Evolutionary conservation across 768 basidiomycete genomes (phyloP).

Genomic region (Sarcodon aspratus): DNA sequence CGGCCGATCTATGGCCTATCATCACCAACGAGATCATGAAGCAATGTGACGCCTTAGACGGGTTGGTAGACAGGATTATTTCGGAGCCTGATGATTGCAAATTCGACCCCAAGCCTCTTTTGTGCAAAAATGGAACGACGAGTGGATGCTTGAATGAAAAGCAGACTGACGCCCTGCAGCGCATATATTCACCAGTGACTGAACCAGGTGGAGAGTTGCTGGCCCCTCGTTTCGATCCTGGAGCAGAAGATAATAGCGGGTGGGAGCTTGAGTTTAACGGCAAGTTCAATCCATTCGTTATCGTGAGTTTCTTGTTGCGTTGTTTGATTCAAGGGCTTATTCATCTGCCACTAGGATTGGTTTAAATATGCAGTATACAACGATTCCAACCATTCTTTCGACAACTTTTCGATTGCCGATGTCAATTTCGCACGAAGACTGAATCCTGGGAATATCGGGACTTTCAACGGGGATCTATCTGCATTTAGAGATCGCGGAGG

Average conservation of each 20-base stretch:
- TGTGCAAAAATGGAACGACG: not conserved
- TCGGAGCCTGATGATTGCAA: not conserved
- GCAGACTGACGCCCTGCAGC: not conserved
- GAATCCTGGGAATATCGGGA: not conserved
- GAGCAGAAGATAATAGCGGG: not conserved
- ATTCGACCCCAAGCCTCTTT: not conserved
- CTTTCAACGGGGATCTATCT: not conserved
- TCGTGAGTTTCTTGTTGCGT: not conserved
- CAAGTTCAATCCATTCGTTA: not conserved
- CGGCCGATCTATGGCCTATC: not conserved
- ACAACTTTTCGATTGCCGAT: not conserved
- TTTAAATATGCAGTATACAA: not conserved
- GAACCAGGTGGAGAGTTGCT: not conserved
- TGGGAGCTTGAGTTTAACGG: no score
- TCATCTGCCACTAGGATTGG: not conserved
- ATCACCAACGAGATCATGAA: not conserved
- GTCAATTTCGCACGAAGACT: not conserved
- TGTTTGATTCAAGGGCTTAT: no score
- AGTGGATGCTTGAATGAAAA: not conserved
- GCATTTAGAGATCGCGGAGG: not conserved
- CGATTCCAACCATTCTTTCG: not conserved
- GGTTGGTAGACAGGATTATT: not conserved
- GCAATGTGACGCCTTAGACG: not conserved
- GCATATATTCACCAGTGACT: not conserved
- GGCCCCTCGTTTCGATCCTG: not conserved